Conservation (phyloP, 768 basidiomycete genomes). For the Omphalotus guepiniiformis region DNA sequence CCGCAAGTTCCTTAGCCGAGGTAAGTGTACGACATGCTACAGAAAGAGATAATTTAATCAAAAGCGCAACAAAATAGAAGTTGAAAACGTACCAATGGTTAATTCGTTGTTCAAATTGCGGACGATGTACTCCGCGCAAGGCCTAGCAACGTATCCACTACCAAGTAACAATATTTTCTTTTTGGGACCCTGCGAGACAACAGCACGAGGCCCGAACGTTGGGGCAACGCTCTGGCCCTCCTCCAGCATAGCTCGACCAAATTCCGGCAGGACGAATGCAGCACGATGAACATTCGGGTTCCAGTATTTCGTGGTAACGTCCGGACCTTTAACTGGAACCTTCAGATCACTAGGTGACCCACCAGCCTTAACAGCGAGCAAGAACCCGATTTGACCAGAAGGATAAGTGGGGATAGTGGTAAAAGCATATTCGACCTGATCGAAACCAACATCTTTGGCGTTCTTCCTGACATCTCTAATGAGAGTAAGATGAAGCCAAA, state of each 20-base stretch:
- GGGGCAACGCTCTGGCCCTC: conserved; percentile 72
- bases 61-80: background rate
- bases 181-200: conserved; percentile 37
- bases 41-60: background rate
- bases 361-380: conserved; percentile 78
- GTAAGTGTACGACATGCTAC: conserved; percentile 85
- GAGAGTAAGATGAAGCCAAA: conserved; percentile 90
- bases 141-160: conserved; percentile 91
- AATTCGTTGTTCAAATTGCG: conserved; percentile 77
- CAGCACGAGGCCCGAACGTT: conserved; percentile 62
- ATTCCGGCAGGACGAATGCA: conserved; percentile 92
- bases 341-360: conserved; percentile 54
- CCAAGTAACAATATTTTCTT: conserved; percentile 86
- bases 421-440: conserved; percentile 83
- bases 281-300: conserved; percentile 74
- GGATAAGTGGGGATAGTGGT: conserved; percentile 98
- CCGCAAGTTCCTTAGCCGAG: conserved; percentile 65
- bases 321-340: conserved; percentile 61
- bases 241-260: conserved; percentile 69
- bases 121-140: conserved; percentile 93
- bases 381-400: conserved; percentile 95
- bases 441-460: conserved; percentile 65
- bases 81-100: conserved; percentile 63
- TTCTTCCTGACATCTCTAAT: conserved; percentile 72
- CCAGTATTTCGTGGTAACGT: conserved; percentile 78